Evolutionary conservation across 306 rosid genomes (phyloP).

Genomic region (Nissolia schottii): DNA sequence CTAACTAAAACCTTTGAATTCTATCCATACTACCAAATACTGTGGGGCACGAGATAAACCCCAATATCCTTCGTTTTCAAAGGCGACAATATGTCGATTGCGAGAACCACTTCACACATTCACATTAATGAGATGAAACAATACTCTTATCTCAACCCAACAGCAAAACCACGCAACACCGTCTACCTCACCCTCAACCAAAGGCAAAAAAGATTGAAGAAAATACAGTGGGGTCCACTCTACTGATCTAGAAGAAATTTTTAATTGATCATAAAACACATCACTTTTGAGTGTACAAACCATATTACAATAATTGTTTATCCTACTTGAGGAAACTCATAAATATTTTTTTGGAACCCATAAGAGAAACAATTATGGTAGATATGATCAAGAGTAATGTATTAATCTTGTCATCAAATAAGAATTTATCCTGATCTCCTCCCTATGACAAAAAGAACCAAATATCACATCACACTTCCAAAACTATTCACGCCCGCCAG

Average conservation of each 20-base stretch:
- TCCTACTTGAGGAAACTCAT: too few species aligned
- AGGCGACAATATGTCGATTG: background rate
- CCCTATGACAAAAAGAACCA: background rate
- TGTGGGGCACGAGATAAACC: background rate
- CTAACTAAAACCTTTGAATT: background rate
- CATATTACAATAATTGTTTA: too few species aligned
- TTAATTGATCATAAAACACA: too few species aligned
- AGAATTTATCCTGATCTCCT: too few species aligned
- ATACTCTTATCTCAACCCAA: slow-evolving; percentile 1
- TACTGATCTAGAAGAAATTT: too few species aligned
- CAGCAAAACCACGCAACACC: background rate
- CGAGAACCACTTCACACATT: background rate
- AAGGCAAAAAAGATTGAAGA: background rate
- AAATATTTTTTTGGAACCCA: too few species aligned
- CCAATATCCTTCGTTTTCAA: background rate
- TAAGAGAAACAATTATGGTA: too few species aligned
- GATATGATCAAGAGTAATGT: too few species aligned
- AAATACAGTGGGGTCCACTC: slow-evolving; percentile 10
- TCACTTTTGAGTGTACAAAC: too few species aligned
- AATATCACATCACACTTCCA: slow-evolving; percentile 5
- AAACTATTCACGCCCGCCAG: background rate
- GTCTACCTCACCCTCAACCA: background rate
- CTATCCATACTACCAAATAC: background rate
- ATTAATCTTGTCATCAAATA: too few species aligned
- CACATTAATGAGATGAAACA: slow-evolving; percentile 18